These are phyloP conservation scores for Cercophora sp. DNA, from an alignment of 495 filamentous ascomycete species.

Conservation along the genomic window DNA sequence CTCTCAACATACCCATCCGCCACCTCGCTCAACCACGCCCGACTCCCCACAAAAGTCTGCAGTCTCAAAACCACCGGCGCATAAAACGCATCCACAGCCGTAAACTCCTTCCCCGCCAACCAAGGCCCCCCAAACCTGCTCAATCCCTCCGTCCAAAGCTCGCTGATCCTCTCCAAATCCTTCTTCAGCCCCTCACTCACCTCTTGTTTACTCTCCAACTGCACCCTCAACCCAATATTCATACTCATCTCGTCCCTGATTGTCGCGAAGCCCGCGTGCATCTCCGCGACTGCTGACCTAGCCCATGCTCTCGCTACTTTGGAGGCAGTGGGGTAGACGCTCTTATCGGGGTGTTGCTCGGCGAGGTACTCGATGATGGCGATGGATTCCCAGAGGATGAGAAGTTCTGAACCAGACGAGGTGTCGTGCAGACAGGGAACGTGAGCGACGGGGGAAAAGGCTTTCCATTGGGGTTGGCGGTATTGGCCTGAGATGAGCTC, in stretches of 20 bases:
- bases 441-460: slow-evolving; percentile 29
- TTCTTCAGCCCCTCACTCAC: slow-evolving; percentile 21
- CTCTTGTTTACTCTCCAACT: slow-evolving; percentile 13
- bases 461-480: slow-evolving; percentile 22
- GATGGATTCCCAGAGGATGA: slow-evolving; percentile 47
- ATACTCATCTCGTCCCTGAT: slow-evolving; percentile 42
- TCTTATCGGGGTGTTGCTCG: slow-evolving; percentile 39
- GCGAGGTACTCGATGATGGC: slow-evolving; percentile 54
- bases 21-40: slow-evolving; percentile 14
- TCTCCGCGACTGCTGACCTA: slow-evolving; percentile 47
- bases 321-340: slow-evolving; percentile 47
- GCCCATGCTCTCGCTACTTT: slow-evolving; percentile 45
- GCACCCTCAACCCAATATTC: slow-evolving; percentile 43
- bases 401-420: too few relatives aligned
- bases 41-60: slow-evolving; percentile 25
- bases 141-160: slow-evolving; percentile 38
- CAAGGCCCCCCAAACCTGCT: slow-evolving; percentile 35
- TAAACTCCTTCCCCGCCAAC: slow-evolving; percentile 36
- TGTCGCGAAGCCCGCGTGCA: slow-evolving; percentile 50
- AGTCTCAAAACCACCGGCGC: slow-evolving; percentile 35
- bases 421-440: slow-evolving; percentile 32
- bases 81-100: slow-evolving; percentile 40
- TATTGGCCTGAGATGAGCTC: slow-evolving; percentile 14
- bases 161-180: slow-evolving; percentile 31
- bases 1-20: slow-evolving; percentile 20